A percentile compares a stretch with the other conserved stretches of the same genome.
phyloP scores from a whole-genome alignment of 176 grass and related monocot genomes.

The Ananas comosus region DNA sequence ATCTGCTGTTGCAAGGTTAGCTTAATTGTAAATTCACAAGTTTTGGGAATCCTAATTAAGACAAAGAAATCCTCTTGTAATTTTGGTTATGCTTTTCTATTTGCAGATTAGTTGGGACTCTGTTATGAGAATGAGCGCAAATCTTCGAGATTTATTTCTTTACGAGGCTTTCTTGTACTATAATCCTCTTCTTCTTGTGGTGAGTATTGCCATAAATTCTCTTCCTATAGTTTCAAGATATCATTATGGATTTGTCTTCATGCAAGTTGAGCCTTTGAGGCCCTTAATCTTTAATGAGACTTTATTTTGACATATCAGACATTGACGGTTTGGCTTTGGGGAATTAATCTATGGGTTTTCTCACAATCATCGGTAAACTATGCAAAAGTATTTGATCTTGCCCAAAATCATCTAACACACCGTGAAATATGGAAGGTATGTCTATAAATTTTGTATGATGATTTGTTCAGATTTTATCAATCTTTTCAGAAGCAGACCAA shows the following conservation, averaged over 20 bases:
- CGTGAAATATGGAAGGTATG: slow-evolving; percentile 95
- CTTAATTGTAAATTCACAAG: slow-evolving; percentile 7
- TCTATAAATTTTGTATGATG: neutral
- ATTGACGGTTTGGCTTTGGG: slow-evolving; percentile 98
- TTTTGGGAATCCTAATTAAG: neutral
- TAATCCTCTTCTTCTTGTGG: slow-evolving; percentile 93
- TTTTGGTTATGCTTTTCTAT: slow-evolving; percentile 9
- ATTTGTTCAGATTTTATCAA: neutral
- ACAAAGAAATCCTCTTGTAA: slow-evolving; percentile 2
- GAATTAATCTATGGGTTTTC: slow-evolving; percentile 94
- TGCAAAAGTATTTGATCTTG: slow-evolving; percentile 85
- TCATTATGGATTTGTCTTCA: neutral
- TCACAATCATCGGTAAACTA: slow-evolving; percentile 77
- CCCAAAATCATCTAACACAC: slow-evolving; percentile 74
- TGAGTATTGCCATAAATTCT: slow-evolving; percentile 22
- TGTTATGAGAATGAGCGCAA: slow-evolving; percentile 89
- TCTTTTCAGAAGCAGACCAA: neutral
- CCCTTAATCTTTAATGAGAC: neutral
- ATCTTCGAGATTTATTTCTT: slow-evolving; percentile 79
- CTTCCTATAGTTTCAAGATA: neutral
- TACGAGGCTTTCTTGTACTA: slow-evolving; percentile 97
- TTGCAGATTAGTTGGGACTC: slow-evolving; percentile 88
- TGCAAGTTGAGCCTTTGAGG: slow-evolving; percentile 1
- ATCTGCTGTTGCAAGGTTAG: slow-evolving; percentile 87
- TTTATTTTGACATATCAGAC: slow-evolving; percentile 46